Base-by-base conservation (phyloP, 2,329 filamentous ascomycete genomes). In the Phaeomoniella chlamydospora region DNA sequence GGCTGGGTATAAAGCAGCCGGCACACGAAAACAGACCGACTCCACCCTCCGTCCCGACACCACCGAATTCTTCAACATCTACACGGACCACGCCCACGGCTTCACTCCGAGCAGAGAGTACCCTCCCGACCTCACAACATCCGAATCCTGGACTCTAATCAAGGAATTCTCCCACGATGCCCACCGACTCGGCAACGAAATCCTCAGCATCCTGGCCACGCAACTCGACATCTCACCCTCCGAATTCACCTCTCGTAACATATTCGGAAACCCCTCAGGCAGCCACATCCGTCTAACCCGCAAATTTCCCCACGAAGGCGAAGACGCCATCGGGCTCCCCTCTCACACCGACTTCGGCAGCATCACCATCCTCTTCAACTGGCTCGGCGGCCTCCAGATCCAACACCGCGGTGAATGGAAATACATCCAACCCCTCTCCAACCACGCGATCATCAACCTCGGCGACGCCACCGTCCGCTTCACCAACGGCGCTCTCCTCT, bases 261-360 rank as follows among this genome's bases (percentile, higher is more conserved):
- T 56, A 4, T 47, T 68, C 2, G 29, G 51, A 10, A 48, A 50
- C 3, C 33, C 39, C n/a, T 66, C 62, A 15, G 67, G 67, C 15
- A 64, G 71, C 45, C 67, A 70, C 42, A 60, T 72, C n/a, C 64
- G 70, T 22, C 65, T 72, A 46, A 57, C 70, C 18, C 62, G 59
- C 44, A 59, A 62, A 2, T 64, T 66, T 4, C 62, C 65, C 2
- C 65, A 68, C 3, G 38, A 44, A 3, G 52, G 60, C 19, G 58
- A 65, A 44, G 50, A 53, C 15, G 54, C 52, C 29, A 60, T 61
- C 3, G 59, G 62, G 2, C 45, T 70, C 15, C 65, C 65, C 15
- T 65, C 67, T 38, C 70, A 74, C 45, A 72, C 68, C 2, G 70
- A 74, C 43, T 72, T 72, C 42, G 70, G 68, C 32, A 65, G 57